These are phyloP conservation scores for Alternaria ethzedia DNA, from an alignment of 2,329 filamentous ascomycete species.

Conservation along the genomic window DNA sequence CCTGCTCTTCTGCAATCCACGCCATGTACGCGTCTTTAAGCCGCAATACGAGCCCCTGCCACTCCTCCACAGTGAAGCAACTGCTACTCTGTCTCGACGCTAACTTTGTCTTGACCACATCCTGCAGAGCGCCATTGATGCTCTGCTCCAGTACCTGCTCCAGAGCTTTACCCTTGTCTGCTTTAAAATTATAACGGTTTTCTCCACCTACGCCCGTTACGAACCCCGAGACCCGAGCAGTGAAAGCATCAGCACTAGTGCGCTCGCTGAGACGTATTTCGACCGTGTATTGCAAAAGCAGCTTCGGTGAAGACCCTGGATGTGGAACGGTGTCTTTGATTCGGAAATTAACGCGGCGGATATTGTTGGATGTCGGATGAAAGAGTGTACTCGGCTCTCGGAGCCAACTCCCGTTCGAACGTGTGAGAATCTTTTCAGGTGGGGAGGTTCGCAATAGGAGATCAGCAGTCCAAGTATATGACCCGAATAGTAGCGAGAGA, in stretches of 20 bases:
- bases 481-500: neutral
- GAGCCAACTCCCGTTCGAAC: neutral
- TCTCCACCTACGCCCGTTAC: neutral
- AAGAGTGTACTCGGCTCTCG: neutral
- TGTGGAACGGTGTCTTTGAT: neutral
- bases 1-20: neutral
- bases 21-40: neutral
- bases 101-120: neutral
- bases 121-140: neutral
- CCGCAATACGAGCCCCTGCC: neutral
- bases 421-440: neutral
- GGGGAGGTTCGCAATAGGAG: neutral
- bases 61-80: neutral
- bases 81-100: neutral
- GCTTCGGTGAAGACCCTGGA: neutral
- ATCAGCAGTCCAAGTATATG: neutral
- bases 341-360: neutral
- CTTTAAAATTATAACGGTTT: neutral
- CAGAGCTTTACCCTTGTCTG: neutral
- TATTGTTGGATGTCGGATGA: neutral
- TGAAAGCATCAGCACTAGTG: neutral
- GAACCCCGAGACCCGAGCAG: neutral
- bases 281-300: neutral
- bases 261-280: neutral
- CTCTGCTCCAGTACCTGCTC: neutral